Base-by-base conservation (phyloP, 2,329 filamentous ascomycete genomes). In the Chrysoporthe cubensis region DNA sequence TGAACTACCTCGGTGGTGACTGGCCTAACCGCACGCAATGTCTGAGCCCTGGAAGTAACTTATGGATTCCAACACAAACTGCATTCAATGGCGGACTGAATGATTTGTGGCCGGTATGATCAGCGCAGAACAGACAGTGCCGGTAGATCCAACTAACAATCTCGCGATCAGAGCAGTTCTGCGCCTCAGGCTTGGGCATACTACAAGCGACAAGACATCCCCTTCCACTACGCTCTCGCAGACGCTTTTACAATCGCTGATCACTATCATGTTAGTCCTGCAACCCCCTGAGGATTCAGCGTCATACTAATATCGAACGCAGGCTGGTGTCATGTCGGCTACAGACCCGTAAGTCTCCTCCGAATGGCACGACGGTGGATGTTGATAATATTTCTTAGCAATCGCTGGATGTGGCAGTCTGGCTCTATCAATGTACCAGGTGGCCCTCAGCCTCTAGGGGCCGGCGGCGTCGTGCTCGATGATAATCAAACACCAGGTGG, bases 161-260 rank as follows among this genome's bases (percentile, higher is more conserved):
- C 34, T 26, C 4, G 9, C 14, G 9, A 34, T 34, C 21, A 56
- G 52, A 56, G 21, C 21, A 56, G 52, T 21, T 56, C 84, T 68
- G 83, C 81, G 0, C 82, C 83, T 0, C 84, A 80, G 80, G 81
- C 80, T 46, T 84, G 82, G 83, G 83, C 80, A 0, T 85, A 86
- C 72, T 80, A 80, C 71, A 83, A 82, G 66, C 77, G 83, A 43
- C 72, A 79, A 11, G 85, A 87, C 70, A 78, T 87, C 37, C 84
- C 84, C 0, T 81, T 85, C 44, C 85, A 87, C 46, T 87, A 82
- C 73, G 80, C 81, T 34, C 81, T 87, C 71, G 85, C 84, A 4
- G 85, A 87, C 71, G 82, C 80, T 8, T 87, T 82, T 81, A 87
- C 84, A 0, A 74, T 84, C 16, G 83, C 79, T 34, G 84, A 86